Evolutionary conservation across 2,329 filamentous ascomycete species (phyloP).

Genomic region (Colletotrichum magnum): DNA sequence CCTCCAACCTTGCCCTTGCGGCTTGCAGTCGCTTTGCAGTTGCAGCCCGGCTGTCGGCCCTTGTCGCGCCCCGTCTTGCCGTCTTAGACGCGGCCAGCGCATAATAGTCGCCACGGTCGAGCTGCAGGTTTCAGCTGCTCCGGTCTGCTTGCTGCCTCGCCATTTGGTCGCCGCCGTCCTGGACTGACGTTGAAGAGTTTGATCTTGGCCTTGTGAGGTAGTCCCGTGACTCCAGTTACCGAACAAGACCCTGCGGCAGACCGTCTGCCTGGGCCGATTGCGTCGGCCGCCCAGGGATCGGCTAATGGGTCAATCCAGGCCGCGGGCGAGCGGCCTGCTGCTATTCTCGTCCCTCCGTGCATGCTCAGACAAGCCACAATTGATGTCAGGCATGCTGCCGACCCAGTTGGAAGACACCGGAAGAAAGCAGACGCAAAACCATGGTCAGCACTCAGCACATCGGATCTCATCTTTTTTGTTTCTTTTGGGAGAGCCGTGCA

Average conservation of each 20-base stretch:
- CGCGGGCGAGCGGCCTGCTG: conserved; percentile 20
- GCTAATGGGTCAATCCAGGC: conserved; percentile 30
- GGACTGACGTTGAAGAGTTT: conserved; percentile 9
- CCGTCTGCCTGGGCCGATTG: conserved; percentile 17
- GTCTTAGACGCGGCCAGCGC: conserved; percentile 40
- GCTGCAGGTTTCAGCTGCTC: conserved; percentile 41
- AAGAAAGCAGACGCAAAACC: neutral
- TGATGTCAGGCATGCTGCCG: conserved; percentile 18
- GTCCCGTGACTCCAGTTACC: conserved; percentile 19
- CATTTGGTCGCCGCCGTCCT: conserved; percentile 11
- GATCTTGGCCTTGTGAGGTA: conserved; percentile 1
- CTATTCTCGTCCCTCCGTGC: conserved; percentile 37
- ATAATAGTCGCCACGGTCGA: conserved; percentile 41
- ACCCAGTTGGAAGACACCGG: neutral
- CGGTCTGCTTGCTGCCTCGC: conserved; percentile 6
- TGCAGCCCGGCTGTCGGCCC: conserved; percentile 15
- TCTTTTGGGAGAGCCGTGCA: conserved; percentile 22
- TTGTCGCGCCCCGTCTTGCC: conserved; percentile 25
- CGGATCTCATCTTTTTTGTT: conserved; percentile 11
- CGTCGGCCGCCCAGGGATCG: conserved; percentile 14
- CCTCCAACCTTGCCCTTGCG: conserved; percentile 1
- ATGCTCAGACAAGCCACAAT: conserved; percentile 4
- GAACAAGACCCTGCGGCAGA: conserved; percentile 9
- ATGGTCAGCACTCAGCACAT: conserved; percentile 3
- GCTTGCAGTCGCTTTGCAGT: conserved; percentile 2